phyloP scores from a whole-genome alignment of 2,329 filamentous ascomycete genomes.

The Nannizzia gypsea region DNA sequence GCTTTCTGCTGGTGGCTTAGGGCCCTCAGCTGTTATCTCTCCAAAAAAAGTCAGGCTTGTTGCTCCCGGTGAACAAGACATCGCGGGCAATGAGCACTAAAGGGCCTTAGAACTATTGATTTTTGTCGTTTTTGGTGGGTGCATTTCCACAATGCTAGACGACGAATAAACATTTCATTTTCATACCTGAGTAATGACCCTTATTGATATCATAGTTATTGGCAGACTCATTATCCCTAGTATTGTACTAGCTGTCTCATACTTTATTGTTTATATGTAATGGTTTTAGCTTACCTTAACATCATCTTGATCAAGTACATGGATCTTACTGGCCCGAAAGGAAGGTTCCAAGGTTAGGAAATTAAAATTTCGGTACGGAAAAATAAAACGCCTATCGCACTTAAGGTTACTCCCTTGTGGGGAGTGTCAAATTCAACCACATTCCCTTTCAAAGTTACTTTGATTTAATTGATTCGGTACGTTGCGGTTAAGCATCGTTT shows the following conservation, averaged over 20 bases:
- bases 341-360: too few species aligned
- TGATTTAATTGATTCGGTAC: background rate
- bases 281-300: too few species aligned
- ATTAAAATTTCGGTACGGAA: background rate
- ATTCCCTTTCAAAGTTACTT: background rate
- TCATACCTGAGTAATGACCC: background rate
- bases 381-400: background rate
- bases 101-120: background rate
- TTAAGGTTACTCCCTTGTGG: background rate
- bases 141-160: background rate
- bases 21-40: slow-evolving; percentile 27
- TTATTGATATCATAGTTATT: too few species aligned
- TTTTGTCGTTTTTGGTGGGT: background rate
- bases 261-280: too few species aligned
- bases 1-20: slow-evolving; percentile 15
- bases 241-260: too few species aligned
- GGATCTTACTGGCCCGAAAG: too few species aligned
- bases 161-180: background rate
- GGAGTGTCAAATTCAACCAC: background rate
- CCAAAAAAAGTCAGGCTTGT: slow-evolving; percentile 37
- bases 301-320: too few species aligned
- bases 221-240: too few species aligned
- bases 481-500: background rate
- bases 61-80: slow-evolving; percentile 31
- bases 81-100: background rate